Conservation (phyloP, 2,329 filamentous ascomycete genomes). For the Aspergillus sp. region DNA sequence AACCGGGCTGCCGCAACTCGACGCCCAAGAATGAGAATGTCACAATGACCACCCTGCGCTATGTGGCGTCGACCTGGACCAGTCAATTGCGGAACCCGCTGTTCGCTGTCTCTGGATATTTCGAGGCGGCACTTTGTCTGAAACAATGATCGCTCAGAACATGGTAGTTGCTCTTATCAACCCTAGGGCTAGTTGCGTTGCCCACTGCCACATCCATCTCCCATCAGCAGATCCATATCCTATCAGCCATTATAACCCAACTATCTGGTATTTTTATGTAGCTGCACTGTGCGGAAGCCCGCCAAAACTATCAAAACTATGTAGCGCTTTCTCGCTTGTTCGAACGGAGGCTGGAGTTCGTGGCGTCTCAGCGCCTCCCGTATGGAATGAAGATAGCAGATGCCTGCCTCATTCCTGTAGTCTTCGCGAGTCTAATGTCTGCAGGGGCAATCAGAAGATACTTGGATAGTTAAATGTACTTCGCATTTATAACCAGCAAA, state of each 20-base stretch:
- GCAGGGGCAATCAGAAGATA: background rate
- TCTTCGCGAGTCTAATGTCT: background rate
- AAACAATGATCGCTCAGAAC: background rate
- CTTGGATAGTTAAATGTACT: background rate
- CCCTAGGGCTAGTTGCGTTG: background rate
- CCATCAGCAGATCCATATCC: background rate
- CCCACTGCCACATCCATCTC: too few species aligned
- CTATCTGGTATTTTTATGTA: background rate
- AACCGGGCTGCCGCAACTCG: background rate
- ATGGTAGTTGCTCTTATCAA: background rate
- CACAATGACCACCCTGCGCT: background rate
- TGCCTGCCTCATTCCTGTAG: background rate
- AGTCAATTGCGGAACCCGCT: background rate
- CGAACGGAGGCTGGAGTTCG: too few species aligned
- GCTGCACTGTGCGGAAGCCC: rapidly evolving
- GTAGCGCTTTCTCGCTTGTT: background rate
- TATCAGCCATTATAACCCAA: too few species aligned
- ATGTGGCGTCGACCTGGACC: background rate
- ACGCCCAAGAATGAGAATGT: background rate
- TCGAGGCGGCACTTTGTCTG: background rate
- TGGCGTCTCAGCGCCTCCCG: too few species aligned
- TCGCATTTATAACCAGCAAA: background rate
- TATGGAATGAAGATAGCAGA: background rate
- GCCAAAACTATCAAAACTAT: background rate
- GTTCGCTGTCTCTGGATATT: background rate